Base-by-base conservation (phyloP, 352 stramenopile genomes). In the Pythium apleroticum region DNA sequence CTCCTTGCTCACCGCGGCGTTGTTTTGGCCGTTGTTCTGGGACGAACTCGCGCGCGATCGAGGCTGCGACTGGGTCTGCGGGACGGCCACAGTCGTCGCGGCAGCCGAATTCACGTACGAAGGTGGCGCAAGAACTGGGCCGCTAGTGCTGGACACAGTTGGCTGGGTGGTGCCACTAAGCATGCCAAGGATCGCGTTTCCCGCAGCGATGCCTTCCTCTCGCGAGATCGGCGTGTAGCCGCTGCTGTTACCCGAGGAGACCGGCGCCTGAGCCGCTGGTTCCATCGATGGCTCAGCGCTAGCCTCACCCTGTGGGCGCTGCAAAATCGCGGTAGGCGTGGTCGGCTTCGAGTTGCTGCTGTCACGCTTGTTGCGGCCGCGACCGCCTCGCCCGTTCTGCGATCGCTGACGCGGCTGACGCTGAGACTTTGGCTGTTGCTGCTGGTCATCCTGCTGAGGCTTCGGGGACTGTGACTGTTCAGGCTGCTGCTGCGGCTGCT, bases 111-210 rank as follows among this genome's bases (percentile, higher is more conserved):
- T 60, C 55, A 55, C 43, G 37, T 43, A 65, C 25, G 52, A 30
- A n/a, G 62, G 55, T 37, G 43, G 64, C 28, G 52, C 60, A 14
- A 66, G 60, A 50, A 66, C 28, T 20, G 62, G 62, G 31, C 62
- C 55, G 25, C 35, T 53, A 35, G 55, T 43, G 54, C 48, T 55
- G 28, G 3, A 5, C n/a, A 45, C 56, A 24, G 28, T 19, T 37
- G 50, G 25, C 52, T 87, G 75, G 39, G 80, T 78, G 28, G 49
- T 45, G 15, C 56, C 63, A 11, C 63, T 54, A 55, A 95, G 86
- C 84, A 95, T 93, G 20, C 81, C 84, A 52, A 95, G 76, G 61
- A 95, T 95, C 31, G 84, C 78, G 50, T 93, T 85, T 33, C 86
- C 87, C 5, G 87, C 87, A 20, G 83, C 81, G 49, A 93, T 91